phyloP scores from a whole-genome alignment of 2,329 filamentous ascomycete genomes.

The Chaetomium sp. region DNA sequence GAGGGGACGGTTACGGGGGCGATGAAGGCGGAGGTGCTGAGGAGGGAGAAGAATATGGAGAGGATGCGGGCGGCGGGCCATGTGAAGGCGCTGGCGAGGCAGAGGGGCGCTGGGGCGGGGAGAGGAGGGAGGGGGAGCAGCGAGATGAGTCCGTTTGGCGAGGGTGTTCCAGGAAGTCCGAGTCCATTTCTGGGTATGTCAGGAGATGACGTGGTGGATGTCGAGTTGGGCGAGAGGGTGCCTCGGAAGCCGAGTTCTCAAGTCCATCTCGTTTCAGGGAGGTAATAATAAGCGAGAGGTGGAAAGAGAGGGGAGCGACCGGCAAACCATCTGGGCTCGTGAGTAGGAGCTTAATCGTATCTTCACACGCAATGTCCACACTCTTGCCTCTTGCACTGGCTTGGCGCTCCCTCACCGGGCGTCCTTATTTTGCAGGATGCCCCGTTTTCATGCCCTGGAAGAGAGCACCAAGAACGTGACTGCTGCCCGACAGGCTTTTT shows the following conservation, averaged over 20 bases:
- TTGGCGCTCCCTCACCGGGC: not conserved
- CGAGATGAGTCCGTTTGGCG: slow-evolving; percentile 11
- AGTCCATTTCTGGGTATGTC: slow-evolving; percentile 13
- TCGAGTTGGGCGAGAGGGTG: slow-evolving; percentile 30
- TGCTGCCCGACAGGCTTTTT: not conserved
- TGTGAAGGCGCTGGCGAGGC: slow-evolving; percentile 21
- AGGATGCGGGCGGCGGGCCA: slow-evolving; percentile 26
- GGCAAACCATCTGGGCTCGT: not conserved
- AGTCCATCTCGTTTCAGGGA: slow-evolving; percentile 22
- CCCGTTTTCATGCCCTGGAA: not conserved
- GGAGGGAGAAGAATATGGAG: slow-evolving; percentile 31
- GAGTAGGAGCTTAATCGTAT: not conserved
- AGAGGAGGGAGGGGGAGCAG: not conserved
- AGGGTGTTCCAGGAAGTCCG: slow-evolving; percentile 19
- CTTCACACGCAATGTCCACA: not conserved
- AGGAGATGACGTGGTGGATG: slow-evolving; percentile 20
- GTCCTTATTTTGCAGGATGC: not conserved
- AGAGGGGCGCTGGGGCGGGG: not conserved
- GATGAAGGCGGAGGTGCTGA: slow-evolving; percentile 35
- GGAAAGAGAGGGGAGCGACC: not conserved
- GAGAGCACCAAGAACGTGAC: not conserved
- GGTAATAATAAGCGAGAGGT: not conserved
- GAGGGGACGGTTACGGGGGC: slow-evolving; percentile 29
- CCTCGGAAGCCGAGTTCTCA: slow-evolving; percentile 25
- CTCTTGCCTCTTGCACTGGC: not conserved